Percentiles rank a stretch among this genome's conserved stretches.
Evolutionary conservation across 2,329 filamentous ascomycete genomes (phyloP).

Genomic region (Trichoderma breve): DNA sequence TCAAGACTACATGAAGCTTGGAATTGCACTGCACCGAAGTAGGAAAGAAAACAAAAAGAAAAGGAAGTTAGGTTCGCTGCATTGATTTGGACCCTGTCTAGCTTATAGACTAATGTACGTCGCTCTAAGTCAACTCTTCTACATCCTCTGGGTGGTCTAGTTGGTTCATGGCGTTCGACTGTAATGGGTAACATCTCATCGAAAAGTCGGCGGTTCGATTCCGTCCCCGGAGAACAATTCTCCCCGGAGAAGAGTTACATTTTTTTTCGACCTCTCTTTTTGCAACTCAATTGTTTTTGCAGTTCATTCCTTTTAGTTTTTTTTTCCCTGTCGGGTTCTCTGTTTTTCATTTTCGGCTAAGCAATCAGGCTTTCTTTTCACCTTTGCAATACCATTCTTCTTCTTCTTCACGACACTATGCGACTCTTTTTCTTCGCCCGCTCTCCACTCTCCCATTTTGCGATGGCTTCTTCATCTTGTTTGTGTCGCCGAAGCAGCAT

Average conservation of each 20-base stretch:
- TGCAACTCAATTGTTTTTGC: background rate
- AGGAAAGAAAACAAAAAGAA: background rate
- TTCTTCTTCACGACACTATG: background rate
- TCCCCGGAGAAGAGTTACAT: constrained; percentile 22
- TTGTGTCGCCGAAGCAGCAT: background rate
- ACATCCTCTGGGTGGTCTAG: constrained; percentile 31
- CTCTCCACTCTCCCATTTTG: background rate
- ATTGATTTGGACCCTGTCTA: background rate
- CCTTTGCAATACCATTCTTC: background rate
- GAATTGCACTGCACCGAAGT: background rate
- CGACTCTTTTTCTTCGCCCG: background rate
- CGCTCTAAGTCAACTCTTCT: background rate
- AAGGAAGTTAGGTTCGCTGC: background rate
- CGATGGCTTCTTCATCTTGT: background rate
- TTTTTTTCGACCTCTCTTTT: constrained; percentile 8
- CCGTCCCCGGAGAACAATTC: constrained; percentile 30
- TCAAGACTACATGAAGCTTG: background rate
- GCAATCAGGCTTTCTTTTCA: background rate
- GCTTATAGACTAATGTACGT: background rate
- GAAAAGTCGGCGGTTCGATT: constrained; percentile 33
- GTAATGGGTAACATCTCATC: constrained; percentile 28
- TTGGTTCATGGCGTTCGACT: constrained; percentile 33
- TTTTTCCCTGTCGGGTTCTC: background rate
- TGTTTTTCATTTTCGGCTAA: background rate
- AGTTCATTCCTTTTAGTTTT: too few relatives aligned